Base-by-base conservation (phyloP, 2,329 filamentous ascomycete genomes). In the Chaetomiaceae sp. region DNA sequence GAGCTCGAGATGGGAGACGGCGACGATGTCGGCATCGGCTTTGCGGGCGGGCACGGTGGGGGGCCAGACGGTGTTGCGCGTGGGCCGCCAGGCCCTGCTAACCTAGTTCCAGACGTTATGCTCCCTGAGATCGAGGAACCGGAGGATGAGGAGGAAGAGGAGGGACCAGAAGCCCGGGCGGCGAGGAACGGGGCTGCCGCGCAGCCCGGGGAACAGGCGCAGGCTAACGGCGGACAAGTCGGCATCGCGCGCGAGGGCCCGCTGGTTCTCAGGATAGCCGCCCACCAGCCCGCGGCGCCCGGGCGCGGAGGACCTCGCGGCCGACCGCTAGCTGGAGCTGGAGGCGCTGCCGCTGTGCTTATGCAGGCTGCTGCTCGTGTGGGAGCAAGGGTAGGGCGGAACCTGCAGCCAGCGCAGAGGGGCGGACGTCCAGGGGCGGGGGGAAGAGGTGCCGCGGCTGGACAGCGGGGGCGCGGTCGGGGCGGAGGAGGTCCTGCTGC, bases 1-100 rank as follows among this genome's bases (percentile, higher is more conserved):
- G 93, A 95, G 60, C 69, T 94, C 19, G 88, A 94, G 64, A 81
- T 78, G 37, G 90, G 90, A 0, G 89, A 96, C 56, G 79, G 78
- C 3, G 68, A 70, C 41, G 72, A 76, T 40, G 70, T 75, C 38
- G 74, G 69, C 3, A 58, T 68, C 8, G 71, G 60, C 3, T 74
- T 69, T 42, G 64, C 62, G 6, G 74, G 71, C 6, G 42, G 49
- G 5, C 17, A 15, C 2, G 42, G 38, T 10, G 30, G n/a, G 6
- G 71, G 68, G 11, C 51, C 12, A 9, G 49, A 17, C 6, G 29
- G 10, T 7, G 42, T 8, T 27, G 37, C 32, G 12, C n/a, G n/a
- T n/a, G n/a, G n/a, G n/a, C n/a, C n/a, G n/a, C 37, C 45, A 36
- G 36, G 35, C 32, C 19, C 15, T 4, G 24, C 15, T 4, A 39